phyloP scores from a whole-genome alignment of 768 basidiomycete genomes.

The Melanogaster broomeanus region DNA sequence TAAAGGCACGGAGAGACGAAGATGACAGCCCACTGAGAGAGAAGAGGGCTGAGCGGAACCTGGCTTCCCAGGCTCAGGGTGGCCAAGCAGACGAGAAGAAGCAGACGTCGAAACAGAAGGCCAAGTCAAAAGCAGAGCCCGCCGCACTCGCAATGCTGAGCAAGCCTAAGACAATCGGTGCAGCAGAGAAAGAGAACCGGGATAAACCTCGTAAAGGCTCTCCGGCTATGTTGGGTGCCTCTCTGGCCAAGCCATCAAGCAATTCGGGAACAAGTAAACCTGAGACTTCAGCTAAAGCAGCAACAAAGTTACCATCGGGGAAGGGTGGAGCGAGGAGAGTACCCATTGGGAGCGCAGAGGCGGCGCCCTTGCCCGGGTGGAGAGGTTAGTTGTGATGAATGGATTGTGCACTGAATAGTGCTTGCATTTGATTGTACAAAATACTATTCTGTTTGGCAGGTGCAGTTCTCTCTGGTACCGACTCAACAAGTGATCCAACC shows the following conservation, averaged over 20 bases:
- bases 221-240: slow-evolving; percentile 18
- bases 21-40: slow-evolving; percentile 58
- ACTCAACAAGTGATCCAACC: too few species aligned
- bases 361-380: slow-evolving; percentile 53
- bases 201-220: slow-evolving; percentile 31
- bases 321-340: slow-evolving; percentile 64
- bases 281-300: slow-evolving; percentile 10
- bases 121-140: slow-evolving; percentile 35
- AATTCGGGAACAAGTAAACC: slow-evolving; percentile 9
- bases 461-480: too few species aligned
- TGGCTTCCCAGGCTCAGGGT: slow-evolving; percentile 9
- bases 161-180: slow-evolving; percentile 33
- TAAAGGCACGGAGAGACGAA: slow-evolving; percentile 38
- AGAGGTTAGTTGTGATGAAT: slow-evolving; percentile 38
- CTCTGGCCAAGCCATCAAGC: slow-evolving; percentile 18
- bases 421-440: slow-evolving; percentile 23
- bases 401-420: slow-evolving; percentile 10
- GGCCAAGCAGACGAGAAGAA: slow-evolving; percentile 21
- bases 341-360: slow-evolving; percentile 65
- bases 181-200: slow-evolving; percentile 36
- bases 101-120: slow-evolving; percentile 41
- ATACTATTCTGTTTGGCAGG: too few species aligned
- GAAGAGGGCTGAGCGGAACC: slow-evolving; percentile 43
- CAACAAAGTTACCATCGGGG: slow-evolving; percentile 18
- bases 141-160: slow-evolving; percentile 8